Base-by-base conservation (phyloP, 179 eudicot genomes). In the Beta corolliflora region DNA sequence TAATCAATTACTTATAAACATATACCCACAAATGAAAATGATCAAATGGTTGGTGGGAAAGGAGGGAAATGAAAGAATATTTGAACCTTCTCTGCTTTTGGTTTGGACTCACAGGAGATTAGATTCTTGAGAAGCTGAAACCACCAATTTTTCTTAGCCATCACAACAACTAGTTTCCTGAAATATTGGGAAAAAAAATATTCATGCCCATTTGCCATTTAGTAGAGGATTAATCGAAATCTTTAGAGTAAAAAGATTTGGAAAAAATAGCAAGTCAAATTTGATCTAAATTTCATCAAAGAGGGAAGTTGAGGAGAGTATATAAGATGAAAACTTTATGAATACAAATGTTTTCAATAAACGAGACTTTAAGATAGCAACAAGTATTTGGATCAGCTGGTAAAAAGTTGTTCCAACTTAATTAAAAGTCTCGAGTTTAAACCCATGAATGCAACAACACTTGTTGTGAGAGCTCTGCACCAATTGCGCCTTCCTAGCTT, bases 71-170 rank as follows among this genome's bases (percentile, higher is more conserved):
- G 11, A 23, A 7, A 44, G 18, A 44, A 58, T 10, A 36, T 76
- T 5, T 78, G 23, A 46, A 90, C 97, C 97, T 92, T 89, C 48
- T 89, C 64, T 67, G 87, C 25, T 76, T 83, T 87, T 5, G 94
- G 73, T 75, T 92, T 88, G 46, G 92, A 79, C 54, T 89, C 92
- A 75, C 92, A 81, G 71, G 79, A 73, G 82, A 92, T 87, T n/a
- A 95, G 83, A 77, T 88, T 91, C 85, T 88, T 95, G 85, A 95
- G 84, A 79, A 88, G 89, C 71, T 86, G 73, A 86, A 88, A 58
- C 92, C 92, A 89, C 90, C 91, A 82, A 78, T 76, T 90, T 82
- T 89, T 90, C 90, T 92, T 92, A 41, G 90, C 94, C 97, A 95
- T 63, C 68, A 31, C 82, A 63, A 21, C 68, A 70, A 80, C 44